phyloP scores from a whole-genome alignment of 2,329 filamentous ascomycete genomes.

The Diplodia scrobiculata region DNA sequence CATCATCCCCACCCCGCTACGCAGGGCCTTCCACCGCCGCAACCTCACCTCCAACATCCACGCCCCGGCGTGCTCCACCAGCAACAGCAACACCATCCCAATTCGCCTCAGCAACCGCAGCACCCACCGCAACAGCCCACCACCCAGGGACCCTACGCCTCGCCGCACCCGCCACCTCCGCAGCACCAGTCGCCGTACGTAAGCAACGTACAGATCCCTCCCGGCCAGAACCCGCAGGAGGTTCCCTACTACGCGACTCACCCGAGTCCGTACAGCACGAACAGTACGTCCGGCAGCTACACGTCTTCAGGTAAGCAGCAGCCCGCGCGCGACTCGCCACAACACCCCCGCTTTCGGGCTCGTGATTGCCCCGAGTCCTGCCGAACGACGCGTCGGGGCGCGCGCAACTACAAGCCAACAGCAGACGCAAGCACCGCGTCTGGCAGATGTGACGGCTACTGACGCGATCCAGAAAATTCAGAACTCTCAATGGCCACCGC shows the following conservation, averaged over 20 bases:
- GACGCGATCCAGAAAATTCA: constrained; percentile 71
- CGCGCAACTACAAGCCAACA: constrained; percentile 5
- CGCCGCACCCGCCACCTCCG: constrained; percentile 60
- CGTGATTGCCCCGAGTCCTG: neutral
- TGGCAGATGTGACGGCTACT: constrained; percentile 33
- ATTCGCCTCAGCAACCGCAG: constrained; percentile 63
- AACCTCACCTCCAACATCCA: constrained; percentile 65
- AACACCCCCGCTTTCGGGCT: neutral
- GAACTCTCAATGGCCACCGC: constrained; percentile 65
- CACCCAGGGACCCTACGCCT: constrained; percentile 64
- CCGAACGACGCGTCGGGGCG: constrained; percentile 12
- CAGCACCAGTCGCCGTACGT: constrained; percentile 64
- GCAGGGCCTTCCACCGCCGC: constrained; percentile 67
- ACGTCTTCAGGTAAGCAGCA: constrained; percentile 63
- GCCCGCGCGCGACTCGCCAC: constrained; percentile 3
- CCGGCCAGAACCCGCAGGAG: constrained; percentile 66
- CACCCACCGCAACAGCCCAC: constrained; percentile 58
- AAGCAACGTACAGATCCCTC: constrained; percentile 63
- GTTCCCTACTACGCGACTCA: constrained; percentile 69
- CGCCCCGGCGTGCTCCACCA: constrained; percentile 74
- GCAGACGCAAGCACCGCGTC: neutral
- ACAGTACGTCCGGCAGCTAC: constrained; percentile 80
- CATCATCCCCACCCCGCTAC: constrained; percentile 74
- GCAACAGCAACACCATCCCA: constrained; percentile 59
- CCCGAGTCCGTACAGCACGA: constrained; percentile 79